These are phyloP conservation scores for Botrytis squamosa DNA, from an alignment of 2,329 filamentous ascomycete genomes.

Conservation along the genomic window DNA sequence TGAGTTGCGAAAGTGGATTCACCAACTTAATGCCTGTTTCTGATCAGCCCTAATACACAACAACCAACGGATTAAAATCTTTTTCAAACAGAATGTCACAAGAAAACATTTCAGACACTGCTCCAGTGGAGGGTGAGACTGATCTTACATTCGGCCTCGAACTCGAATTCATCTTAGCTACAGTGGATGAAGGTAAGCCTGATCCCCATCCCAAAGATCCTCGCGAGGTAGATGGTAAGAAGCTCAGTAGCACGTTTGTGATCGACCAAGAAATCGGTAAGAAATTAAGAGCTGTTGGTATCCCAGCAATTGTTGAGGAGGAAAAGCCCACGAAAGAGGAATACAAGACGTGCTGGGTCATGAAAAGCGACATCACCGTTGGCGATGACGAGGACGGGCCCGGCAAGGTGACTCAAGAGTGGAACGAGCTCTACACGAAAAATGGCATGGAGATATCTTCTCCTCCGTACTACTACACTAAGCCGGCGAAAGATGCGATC, in stretches of 20 bases:
- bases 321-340: no score
- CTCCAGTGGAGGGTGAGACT: background rate
- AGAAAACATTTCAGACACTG: background rate
- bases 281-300: background rate
- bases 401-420: no score
- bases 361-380: background rate
- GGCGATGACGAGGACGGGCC: background rate
- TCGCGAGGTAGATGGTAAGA: background rate
- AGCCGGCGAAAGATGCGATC: background rate
- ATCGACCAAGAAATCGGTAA: no score
- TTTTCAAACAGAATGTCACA: background rate
- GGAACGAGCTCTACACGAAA: no score
- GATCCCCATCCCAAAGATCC: background rate
- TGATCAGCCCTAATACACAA: background rate
- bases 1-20: background rate
- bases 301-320: background rate
- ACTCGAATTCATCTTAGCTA: background rate
- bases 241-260: no score
- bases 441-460: background rate
- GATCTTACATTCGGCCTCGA: constrained; percentile 8
- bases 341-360: background rate
- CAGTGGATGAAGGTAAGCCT: no score
- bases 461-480: background rate
- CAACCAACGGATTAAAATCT: background rate
- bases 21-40: background rate